Evolutionary conservation across 2,329 filamentous ascomycete genomes (phyloP).

Genomic region (Sarocladium brachiariae): DNA sequence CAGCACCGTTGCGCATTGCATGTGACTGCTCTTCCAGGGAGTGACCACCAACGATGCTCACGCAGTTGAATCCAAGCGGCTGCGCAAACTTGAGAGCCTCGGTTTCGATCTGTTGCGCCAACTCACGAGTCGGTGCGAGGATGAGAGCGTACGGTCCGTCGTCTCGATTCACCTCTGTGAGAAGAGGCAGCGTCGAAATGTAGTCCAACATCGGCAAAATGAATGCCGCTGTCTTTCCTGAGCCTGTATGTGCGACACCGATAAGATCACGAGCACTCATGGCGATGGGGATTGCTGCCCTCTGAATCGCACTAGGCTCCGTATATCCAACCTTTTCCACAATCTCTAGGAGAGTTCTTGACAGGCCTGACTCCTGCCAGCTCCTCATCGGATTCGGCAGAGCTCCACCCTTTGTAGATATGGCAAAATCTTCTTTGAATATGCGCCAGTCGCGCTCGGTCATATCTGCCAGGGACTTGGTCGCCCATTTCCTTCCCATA

Average conservation of each 20-base stretch:
- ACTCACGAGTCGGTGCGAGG: conserved; percentile 88
- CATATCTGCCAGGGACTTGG: conserved; percentile 90
- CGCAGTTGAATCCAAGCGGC: conserved; percentile 86
- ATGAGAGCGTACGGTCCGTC: conserved; percentile 98
- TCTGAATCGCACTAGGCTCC: conserved; percentile 85
- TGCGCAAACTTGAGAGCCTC: conserved; percentile 90
- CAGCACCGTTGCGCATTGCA: conserved; percentile 82
- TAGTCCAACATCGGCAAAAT: conserved; percentile 87
- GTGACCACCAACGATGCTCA: conserved; percentile 97
- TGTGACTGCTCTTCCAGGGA: conserved; percentile 89
- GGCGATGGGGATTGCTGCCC: conserved; percentile 92
- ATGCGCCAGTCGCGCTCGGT: conserved; percentile 97
- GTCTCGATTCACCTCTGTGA: conserved; percentile 81
- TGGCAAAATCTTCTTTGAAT: conserved; percentile 99
- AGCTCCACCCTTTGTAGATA: conserved; percentile 82
- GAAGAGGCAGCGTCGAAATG: conserved; percentile 80
- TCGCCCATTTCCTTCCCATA: conserved; percentile 90
- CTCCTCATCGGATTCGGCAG: conserved; percentile 95
- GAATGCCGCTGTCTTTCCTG: conserved; percentile 96
- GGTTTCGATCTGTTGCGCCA: conserved; percentile 94
- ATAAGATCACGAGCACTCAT: conserved; percentile 92
- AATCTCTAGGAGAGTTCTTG: conserved; percentile 70
- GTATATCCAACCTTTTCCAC: conserved; percentile 81
- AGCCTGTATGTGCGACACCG: conserved; percentile 95
- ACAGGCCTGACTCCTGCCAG: conserved; percentile 81